Evolutionary conservation across 768 basidiomycete genomes (phyloP), one percentile per base, ranked within the genome.

Genomic region (Amanita rubescens): DNA sequence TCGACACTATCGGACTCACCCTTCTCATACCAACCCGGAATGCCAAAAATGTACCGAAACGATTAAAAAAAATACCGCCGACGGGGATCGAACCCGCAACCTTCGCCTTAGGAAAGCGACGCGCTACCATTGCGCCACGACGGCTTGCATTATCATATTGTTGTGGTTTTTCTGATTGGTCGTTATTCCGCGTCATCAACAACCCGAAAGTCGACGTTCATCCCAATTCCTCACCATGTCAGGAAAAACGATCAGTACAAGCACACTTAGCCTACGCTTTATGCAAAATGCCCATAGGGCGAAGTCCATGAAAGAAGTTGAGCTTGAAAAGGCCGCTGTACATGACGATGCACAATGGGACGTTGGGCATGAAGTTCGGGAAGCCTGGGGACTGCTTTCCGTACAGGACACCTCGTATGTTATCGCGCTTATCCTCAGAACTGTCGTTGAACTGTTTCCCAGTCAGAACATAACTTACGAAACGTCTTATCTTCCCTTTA

Each of bases 231-330:
- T 30, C 57, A 57, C 49, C 53, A 73, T 71, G 71, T 64, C 74
- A 12, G 69, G 69, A 27, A 84, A 81, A 65, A 71, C 75, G 2
- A 71, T 87, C 34, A 87, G 85, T 65, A 76, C 73, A 24, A 75
- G 82, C 25, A 85, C 84, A 0, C 71, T 86, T 8, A 78, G 79
- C 59, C 73, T 87, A 41, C 77, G 79, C 2, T 87, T 87, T 63
- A 87, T 87, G 85, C 85, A 84, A 64, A 84, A 84, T 67, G 80
- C 84, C 0, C 76, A 79, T 2, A 74, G 79, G 1, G 71, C 77
- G 19, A 80, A 82, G 55, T 72, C 77, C 12, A 61, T 77, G 14
- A 71, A 76, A 22, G 72, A 72, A 53, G 75, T 76, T 14, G 74
- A 80, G 57, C 65, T 71, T 1, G 77, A 80, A 43, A 73, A 75